Percentiles rank a stretch among this genome's conserved stretches.
phyloP scores from a whole-genome alignment of 371 early-diverging fungal species.

The Mortierella sp. region DNA sequence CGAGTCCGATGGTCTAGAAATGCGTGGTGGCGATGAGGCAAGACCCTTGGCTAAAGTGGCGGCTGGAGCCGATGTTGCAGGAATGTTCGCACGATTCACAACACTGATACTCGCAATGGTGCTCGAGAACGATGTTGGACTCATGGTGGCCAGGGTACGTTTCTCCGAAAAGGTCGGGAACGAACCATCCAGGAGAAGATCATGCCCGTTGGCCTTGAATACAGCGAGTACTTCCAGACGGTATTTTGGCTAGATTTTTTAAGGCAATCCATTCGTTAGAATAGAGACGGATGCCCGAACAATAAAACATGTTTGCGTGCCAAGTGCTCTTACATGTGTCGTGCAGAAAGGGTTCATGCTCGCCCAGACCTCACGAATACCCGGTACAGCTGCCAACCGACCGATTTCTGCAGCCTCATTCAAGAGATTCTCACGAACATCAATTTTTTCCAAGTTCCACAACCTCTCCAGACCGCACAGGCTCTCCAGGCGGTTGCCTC shows the following conservation, averaged over 20 bases:
- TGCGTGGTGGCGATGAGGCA: conserved; percentile 19
- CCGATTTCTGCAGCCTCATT: conserved; percentile 67
- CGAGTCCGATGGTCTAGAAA: conserved; percentile 13
- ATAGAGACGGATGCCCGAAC: not conserved
- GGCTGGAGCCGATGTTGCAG: conserved; percentile 40
- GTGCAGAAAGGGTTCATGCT: conserved; percentile 68
- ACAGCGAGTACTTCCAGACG: conserved; percentile 63
- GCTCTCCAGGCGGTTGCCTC: conserved; percentile 69
- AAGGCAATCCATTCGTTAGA: not conserved
- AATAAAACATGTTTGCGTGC: not conserved
- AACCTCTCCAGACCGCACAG: conserved; percentile 74
- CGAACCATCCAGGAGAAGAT: conserved; percentile 65
- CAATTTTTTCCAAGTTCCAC: conserved; percentile 74
- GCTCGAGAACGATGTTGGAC: conserved; percentile 33
- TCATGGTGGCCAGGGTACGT: conserved; percentile 22
- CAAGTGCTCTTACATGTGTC: conserved; percentile 54
- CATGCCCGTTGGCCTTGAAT: conserved; percentile 59
- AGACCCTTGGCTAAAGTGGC: conserved; percentile 43
- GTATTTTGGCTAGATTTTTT: conserved; percentile 57
- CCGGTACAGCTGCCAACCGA: conserved; percentile 63
- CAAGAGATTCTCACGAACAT: conserved; percentile 73
- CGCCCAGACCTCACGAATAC: conserved; percentile 67
- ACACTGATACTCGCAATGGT: conserved; percentile 38
- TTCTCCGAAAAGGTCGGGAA: conserved; percentile 63
- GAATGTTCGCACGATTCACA: conserved; percentile 42